Evolutionary conservation across 768 basidiomycete genomes (phyloP).

Genomic region (Pleurotus citrinopileatus): DNA sequence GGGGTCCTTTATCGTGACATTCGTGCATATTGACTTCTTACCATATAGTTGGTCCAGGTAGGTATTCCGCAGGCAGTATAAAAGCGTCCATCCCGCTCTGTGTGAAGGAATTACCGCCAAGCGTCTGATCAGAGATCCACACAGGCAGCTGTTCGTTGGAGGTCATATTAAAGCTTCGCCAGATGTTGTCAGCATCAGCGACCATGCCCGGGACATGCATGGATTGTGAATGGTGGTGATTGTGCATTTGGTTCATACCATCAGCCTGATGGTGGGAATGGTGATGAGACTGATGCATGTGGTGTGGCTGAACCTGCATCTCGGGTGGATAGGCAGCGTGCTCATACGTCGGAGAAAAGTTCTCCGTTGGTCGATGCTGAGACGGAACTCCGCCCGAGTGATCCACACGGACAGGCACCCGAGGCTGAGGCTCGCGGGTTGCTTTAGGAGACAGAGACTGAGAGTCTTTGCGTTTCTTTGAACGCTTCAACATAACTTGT

Average conservation of each 20-base stretch:
- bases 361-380: constrained; percentile 41
- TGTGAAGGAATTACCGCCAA: constrained; percentile 72
- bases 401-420: constrained; percentile 46
- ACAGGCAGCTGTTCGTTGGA: constrained; percentile 76
- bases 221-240: constrained; percentile 14
- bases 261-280: neutral
- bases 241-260: constrained; percentile 25
- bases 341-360: constrained; percentile 60
- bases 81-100: constrained; percentile 88
- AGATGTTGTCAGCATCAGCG: constrained; percentile 63
- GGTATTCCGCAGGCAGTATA: constrained; percentile 71
- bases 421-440: constrained; percentile 46
- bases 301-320: constrained; percentile 16
- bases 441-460: constrained; percentile 60
- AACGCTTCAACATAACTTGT: constrained; percentile 83
- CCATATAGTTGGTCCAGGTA: constrained; percentile 75
- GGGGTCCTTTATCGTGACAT: neutral
- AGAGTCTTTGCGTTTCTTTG: constrained; percentile 58
- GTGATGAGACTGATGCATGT: constrained; percentile 9
- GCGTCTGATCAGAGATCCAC: constrained; percentile 82
- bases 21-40: constrained; percentile 26
- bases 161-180: constrained; percentile 72
- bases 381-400: constrained; percentile 29
- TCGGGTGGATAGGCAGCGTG: constrained; percentile 28
- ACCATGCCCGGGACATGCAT: constrained; percentile 24